These are phyloP conservation scores for Gossypium bickii DNA, from an alignment of 345 rosid species.

Conservation along the genomic window DNA sequence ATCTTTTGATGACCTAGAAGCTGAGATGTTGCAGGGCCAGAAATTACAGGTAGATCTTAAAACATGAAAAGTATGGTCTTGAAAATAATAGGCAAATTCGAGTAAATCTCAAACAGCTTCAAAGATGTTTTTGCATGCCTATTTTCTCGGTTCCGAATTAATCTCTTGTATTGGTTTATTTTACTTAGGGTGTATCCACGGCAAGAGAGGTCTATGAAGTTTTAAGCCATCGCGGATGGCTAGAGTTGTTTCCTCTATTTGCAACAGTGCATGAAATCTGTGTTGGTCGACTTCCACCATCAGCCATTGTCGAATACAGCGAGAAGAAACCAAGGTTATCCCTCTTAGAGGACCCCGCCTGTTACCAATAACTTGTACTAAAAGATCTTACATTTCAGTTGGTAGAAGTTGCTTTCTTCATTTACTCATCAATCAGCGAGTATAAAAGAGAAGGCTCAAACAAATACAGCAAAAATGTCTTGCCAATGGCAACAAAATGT, in stretches of 20 bases:
- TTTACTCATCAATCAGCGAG: background rate
- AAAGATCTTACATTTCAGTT: background rate
- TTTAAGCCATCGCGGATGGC: slow-evolving; percentile 75
- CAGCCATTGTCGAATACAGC: slow-evolving; percentile 76
- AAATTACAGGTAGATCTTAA: slow-evolving; percentile 67
- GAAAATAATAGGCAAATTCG: background rate
- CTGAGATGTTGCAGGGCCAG: slow-evolving; percentile 91
- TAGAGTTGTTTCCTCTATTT: slow-evolving; percentile 76
- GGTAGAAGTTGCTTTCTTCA: background rate
- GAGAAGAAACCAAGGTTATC: slow-evolving; percentile 56
- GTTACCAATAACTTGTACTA: background rate
- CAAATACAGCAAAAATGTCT: background rate
- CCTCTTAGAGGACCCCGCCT: background rate
- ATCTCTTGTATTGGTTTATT: slow-evolving; percentile 5
- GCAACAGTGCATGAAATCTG: slow-evolving; percentile 77
- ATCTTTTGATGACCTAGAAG: slow-evolving; percentile 95
- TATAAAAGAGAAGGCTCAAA: background rate
- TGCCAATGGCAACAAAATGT: background rate
- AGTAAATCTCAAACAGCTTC: background rate
- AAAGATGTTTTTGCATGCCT: background rate
- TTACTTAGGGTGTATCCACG: slow-evolving; percentile 72
- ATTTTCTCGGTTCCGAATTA: background rate
- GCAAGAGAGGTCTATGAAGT: slow-evolving; percentile 92
- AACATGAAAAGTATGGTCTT: background rate
- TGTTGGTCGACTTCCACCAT: slow-evolving; percentile 65